These are phyloP conservation scores for Paramyrothecium sp. DNA, from an alignment of 2,329 filamentous ascomycete species.

Conservation along the genomic window DNA sequence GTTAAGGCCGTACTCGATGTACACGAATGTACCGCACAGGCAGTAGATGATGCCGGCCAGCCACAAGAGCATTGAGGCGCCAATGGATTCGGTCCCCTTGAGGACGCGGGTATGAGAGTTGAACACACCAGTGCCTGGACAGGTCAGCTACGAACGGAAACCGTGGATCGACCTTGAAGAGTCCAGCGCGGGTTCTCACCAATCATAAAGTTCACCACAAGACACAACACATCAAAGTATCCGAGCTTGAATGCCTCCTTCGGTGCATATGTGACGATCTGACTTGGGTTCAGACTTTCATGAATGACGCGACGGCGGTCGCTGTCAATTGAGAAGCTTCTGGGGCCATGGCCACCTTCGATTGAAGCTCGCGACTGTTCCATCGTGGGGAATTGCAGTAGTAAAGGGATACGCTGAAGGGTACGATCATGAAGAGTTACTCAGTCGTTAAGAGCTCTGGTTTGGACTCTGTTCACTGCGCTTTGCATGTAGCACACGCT, in stretches of 20 bases:
- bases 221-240: slow-evolving; percentile 32
- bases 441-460: no score
- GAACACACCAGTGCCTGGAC: slow-evolving; percentile 34
- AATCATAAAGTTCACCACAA: slow-evolving; percentile 35
- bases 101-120: slow-evolving; percentile 30
- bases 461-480: no score
- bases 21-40: slow-evolving; percentile 32
- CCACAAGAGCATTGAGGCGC: slow-evolving; percentile 38
- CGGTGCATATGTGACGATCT: slow-evolving; percentile 30
- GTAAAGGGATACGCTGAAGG: no score
- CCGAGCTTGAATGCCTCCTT: slow-evolving; percentile 33
- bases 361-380: no score
- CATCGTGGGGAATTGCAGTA: no score
- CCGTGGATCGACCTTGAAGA: no score
- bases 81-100: slow-evolving; percentile 27
- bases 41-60: slow-evolving; percentile 35
- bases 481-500: no score
- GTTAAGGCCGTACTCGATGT: slow-evolving; percentile 46
- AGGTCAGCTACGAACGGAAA: neutral
- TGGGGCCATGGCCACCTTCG: neutral
- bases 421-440: no score
- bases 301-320: slow-evolving; percentile 13
- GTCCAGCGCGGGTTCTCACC: slow-evolving; percentile 19
- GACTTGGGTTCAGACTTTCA: slow-evolving; percentile 16
- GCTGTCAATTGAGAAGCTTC: slow-evolving; percentile 9